Evolutionary conservation across 2,329 filamentous ascomycete genomes (phyloP), one percentile per base, ranked within the genome.

Genomic region (Emydomyces testavorans): DNA sequence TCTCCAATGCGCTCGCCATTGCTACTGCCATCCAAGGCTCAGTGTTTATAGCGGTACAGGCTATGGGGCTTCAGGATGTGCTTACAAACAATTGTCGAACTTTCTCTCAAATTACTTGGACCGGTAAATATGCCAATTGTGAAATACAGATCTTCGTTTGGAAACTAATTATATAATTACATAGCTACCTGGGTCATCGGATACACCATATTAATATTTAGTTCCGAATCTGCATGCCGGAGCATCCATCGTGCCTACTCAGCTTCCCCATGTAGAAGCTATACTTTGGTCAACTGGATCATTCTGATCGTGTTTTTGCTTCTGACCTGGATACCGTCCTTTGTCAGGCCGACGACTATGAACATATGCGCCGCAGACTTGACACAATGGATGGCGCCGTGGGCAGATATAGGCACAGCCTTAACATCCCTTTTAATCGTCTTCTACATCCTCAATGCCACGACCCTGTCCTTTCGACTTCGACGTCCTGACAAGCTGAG

Each of bases 171-270:
- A 16, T 21, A 11, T 21, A 35, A 35, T 35, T n/a, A n/a, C n/a
- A n/a, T 34, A 61, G 58, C 53, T 28, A 31, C 55, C 5, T 61
- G 58, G 58, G 52, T 58, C 35, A 52, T 58, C 29, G 55, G 54
- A 15, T 53, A 54, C 44, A 53, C 53, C 13, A 48, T 59, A 16
- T 48, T 61, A 24, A 49, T 54, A 2, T 58, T 60, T 49, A 54
- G 56, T 31, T 34, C 52, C 16, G 55, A 59, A 38, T 53, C 55
- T 16, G 51, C 54, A 26, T 53, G 52, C 23, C 44, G 56, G 31
- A 51, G 52, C 6, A 43, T 58, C 11, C 36, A 37, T 11, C 40
- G 36, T 18, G n/a, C 45, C 4, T 40, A 29, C 29, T 40, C 45
- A 13, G 11, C 3, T 11, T 47, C 28, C 11, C 40, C 54, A 6